Base-by-base conservation (phyloP, 768 basidiomycete genomes). In the Paxillus involutus region DNA sequence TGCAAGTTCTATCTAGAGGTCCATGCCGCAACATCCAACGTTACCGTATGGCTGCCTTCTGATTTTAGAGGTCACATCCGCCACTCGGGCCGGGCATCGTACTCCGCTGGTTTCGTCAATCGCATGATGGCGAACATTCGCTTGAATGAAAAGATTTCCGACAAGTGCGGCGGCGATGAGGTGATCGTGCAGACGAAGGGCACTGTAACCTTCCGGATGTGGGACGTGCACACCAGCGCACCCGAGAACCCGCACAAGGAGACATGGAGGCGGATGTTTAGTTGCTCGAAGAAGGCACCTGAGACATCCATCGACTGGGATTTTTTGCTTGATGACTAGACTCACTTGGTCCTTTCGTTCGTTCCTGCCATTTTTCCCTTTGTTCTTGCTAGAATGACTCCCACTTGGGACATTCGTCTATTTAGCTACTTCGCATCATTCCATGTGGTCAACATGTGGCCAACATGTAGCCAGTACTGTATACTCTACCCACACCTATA, bases 41-140 rank as follows among this genome's bases (percentile, higher is more conserved):
- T 91, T 30, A 89, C 84, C 6, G 70, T 91, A 54, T 91, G 84
- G 83, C 75, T 91, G 17, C 89, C 89, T 13, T 89, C 88, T 35
- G 88, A 91, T 63, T 91, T 91, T 71, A 80, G 75, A 51, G 89
- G 89, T 21, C 80, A 74, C 36, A 87, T 91, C 37, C 79, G 77
- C 60, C 71, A 80, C 60, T 70, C 77, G 13, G 79, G 80, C 44
- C 80, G 73, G 56, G 73, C 78, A 6, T 67, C 75, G 8, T 85
- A 84, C 68, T 91, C 89, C 19, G 77, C 87, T 9, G 88, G 88
- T 40, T 91, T 91, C 70, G 69, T 81, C 48, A 89, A 90, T 68
- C 80, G 81, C 55, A 83, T 91, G 52, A 70, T 83, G 65, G 70
- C 64, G 40, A 81, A 84, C 53, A 78, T 77, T 41, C 74, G 74